A percentile compares a stretch with the other conserved stretches of the same genome.
phyloP scores from a whole-genome alignment of 1,284 basidiomycete species.

The Rhodotorula sp. region DNA sequence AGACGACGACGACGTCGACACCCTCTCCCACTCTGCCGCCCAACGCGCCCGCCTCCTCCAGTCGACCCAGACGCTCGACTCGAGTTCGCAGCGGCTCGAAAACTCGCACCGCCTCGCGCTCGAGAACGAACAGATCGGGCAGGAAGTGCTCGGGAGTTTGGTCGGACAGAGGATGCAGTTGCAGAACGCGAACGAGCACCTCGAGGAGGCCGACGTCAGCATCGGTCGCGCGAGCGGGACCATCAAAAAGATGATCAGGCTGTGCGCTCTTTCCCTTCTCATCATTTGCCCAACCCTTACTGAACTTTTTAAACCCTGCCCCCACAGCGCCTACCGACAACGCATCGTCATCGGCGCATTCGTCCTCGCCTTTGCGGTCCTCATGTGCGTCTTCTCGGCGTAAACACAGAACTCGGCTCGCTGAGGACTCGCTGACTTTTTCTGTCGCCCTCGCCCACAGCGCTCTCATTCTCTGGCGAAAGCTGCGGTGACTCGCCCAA shows the following conservation, averaged over 20 bases:
- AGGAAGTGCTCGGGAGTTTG: conserved; percentile 21
- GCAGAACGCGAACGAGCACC: conserved; percentile 26
- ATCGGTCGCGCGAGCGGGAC: conserved; percentile 30
- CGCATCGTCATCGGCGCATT: conserved; percentile 27
- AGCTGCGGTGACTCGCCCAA: conserved; percentile 11
- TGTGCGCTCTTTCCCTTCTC: conserved; percentile 9
- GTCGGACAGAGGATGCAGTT: conserved; percentile 35
- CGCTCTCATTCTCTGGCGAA: conserved; percentile 27
- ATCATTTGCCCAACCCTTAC: no score
- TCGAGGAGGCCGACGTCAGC: conserved; percentile 36
- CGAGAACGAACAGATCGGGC: conserved; percentile 37
- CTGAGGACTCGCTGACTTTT: background rate
- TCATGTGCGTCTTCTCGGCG: conserved; percentile 11
- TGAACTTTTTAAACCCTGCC: fast-evolving
- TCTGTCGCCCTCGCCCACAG: background rate
- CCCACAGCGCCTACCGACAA: conserved; percentile 25
- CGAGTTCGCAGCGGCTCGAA: conserved; percentile 25
- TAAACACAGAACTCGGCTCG: background rate
- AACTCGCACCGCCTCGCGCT: conserved; percentile 32
- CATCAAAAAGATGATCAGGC: conserved; percentile 31
- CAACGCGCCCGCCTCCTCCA: conserved; percentile 31
- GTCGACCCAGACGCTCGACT: conserved; percentile 21
- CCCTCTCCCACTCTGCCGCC: conserved; percentile 10
- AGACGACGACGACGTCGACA: conserved; percentile 12
- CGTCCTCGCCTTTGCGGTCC: conserved; percentile 12